Evolutionary conservation across 345 rosid species (phyloP).

Genomic region (Orychophragmus violaceus): DNA sequence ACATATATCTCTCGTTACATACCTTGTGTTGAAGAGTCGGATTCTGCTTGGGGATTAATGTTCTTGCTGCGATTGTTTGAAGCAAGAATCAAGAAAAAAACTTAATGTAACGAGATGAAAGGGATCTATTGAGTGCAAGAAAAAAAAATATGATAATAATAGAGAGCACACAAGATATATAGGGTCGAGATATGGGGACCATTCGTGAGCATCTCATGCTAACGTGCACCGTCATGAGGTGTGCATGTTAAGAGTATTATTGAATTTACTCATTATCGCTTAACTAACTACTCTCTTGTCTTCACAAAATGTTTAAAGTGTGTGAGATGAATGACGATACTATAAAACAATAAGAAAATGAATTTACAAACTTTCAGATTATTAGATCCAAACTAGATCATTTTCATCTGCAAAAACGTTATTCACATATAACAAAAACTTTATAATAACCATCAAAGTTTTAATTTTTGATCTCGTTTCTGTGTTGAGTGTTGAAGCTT

Average conservation of each 20-base stretch:
- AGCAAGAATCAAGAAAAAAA: neutral
- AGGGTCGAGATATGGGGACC: slow-evolving; percentile 58
- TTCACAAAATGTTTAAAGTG: slow-evolving; percentile 7
- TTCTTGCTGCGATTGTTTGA: slow-evolving; percentile 31
- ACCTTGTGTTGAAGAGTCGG: slow-evolving; percentile 48
- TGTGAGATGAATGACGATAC: slow-evolving; percentile 1
- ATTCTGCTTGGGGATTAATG: slow-evolving; percentile 14
- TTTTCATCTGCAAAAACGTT: slow-evolving; percentile 41
- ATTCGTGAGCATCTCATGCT: slow-evolving; percentile 51
- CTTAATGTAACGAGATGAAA: slow-evolving; percentile 1
- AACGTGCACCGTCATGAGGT: slow-evolving; percentile 63
- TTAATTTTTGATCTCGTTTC: neutral
- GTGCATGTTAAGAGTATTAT: slow-evolving; percentile 30
- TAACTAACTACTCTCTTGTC: slow-evolving; percentile 28
- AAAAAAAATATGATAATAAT: neutral
- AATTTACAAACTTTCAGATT: neutral
- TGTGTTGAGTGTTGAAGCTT: too few species aligned
- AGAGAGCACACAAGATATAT: slow-evolving; percentile 26
- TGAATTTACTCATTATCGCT: slow-evolving; percentile 34
- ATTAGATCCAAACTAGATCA: slow-evolving; percentile 18
- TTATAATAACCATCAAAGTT: neutral
- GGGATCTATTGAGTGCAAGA: slow-evolving; percentile 14
- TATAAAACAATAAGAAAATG: neutral
- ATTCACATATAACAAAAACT: neutral
- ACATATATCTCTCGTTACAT: neutral